Conservation (phyloP, 1,284 basidiomycete species). For the Blastosporella zonata region DNA sequence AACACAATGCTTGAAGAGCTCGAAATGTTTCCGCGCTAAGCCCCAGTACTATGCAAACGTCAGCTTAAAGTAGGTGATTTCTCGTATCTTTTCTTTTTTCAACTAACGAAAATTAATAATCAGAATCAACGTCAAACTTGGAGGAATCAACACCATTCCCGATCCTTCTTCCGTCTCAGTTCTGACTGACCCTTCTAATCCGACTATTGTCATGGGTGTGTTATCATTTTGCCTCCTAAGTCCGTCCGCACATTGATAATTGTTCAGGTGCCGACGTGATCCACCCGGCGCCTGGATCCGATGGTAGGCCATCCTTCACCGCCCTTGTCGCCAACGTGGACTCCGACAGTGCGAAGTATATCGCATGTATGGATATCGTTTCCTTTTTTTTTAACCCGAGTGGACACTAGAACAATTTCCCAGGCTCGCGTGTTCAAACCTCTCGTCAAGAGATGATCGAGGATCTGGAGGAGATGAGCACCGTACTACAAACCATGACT, state of each 20-base stretch:
- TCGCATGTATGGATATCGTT: conserved; percentile 39
- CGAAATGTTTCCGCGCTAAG: conserved; percentile 61
- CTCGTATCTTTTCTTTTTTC: not conserved
- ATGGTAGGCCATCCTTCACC: conserved; percentile 72
- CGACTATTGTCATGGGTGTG: conserved; percentile 75
- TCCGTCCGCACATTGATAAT: conserved; percentile 7
- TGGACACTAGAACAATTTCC: not conserved
- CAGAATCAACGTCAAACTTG: conserved; percentile 79
- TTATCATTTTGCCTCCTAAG: not conserved
- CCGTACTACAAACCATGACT: conserved; percentile 28
- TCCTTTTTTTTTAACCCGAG: not conserved
- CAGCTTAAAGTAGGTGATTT: conserved; percentile 62
- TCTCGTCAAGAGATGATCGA: conserved; percentile 74
- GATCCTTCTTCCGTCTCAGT: conserved; percentile 57
- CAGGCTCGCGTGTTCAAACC: conserved; percentile 60
- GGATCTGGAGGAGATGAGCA: conserved; percentile 60
- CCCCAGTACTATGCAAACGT: conserved; percentile 77
- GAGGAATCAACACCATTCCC: conserved; percentile 74
- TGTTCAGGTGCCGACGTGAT: conserved; percentile 68
- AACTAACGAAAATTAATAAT: conserved; percentile 3
- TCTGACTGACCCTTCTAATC: conserved; percentile 64
- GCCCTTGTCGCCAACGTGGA: conserved; percentile 75
- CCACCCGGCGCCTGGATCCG: conserved; percentile 72
- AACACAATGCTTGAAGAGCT: conserved; percentile 69
- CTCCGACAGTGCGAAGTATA: conserved; percentile 54